Conservation (phyloP, 78 protist species). For the Chrysochromulina parva region DNA sequence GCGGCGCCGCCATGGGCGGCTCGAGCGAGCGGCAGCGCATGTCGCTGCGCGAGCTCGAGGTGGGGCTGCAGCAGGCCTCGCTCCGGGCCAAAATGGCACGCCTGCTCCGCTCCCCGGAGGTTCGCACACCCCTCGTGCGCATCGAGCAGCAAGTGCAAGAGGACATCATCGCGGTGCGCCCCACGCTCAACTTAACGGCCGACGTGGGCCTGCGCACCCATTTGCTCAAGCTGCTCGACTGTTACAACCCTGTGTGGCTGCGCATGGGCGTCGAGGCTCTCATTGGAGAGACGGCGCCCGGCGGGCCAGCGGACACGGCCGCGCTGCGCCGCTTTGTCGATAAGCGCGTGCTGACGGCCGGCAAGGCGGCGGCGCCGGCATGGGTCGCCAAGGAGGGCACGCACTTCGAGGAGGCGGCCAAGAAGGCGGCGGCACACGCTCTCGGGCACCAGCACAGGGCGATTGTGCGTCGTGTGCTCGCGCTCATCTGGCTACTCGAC, state of each 20-base stretch:
- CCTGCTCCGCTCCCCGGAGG: not conserved
- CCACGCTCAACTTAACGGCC: not conserved
- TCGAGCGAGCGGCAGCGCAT: not conserved
- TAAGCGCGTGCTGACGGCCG: not conserved
- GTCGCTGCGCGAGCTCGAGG: not conserved
- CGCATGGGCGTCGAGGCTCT: not conserved
- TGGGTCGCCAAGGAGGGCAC: no score
- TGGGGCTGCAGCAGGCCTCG: not conserved
- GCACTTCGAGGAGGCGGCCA: no score
- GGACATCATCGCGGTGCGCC: not conserved
- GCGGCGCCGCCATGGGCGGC: not conserved
- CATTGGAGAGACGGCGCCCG: not conserved
- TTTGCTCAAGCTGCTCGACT: not conserved
- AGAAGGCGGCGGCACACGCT: no score
- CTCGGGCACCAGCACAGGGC: no score
- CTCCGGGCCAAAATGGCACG: not conserved
- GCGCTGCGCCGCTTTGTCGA: not conserved
- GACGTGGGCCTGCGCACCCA: slow-evolving; percentile 7
- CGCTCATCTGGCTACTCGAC: not conserved
- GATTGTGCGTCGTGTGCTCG: not conserved
- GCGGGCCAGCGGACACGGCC: not conserved
- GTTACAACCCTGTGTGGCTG: slow-evolving; percentile 15
- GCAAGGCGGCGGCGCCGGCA: not conserved
- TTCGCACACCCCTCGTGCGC: not conserved
- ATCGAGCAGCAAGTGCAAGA: not conserved